Evolutionary conservation across 2,329 filamentous ascomycete genomes (phyloP), one percentile per base, ranked within the genome.

Genomic region (Zymoseptoria crescenta): DNA sequence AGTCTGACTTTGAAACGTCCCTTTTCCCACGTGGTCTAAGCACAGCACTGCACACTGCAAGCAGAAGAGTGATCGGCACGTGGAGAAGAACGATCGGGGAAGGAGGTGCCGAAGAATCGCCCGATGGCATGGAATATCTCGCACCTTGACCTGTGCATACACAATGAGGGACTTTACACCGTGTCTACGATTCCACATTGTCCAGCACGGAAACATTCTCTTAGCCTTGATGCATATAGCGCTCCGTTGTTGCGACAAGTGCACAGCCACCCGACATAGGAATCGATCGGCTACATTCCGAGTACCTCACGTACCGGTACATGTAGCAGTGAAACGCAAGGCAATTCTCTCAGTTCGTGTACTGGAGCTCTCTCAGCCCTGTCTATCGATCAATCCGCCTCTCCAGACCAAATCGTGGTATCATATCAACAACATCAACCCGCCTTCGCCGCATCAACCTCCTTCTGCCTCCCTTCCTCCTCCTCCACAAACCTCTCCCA

Each of bases 401-500:
- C 35, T 16, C 35, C n/a, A 16, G 35, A 45, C 35, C 24, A 13
- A 16, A 45, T 45, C 35, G 35, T 45, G 35, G 35, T 45, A 16
- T 45, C 10, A 45, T 45, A n/a, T 45, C 35, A 16, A 45, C 35
- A 45, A 45, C 35, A 45, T 45, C 35, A 8, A 30, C 35, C 35
- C 35, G 35, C 35, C 35, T 45, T 45, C n/a, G 55, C 52, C 29
- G 56, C 52, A 19, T 55, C 59, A 9, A 52, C 59, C 7, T 59
- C 60, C 19, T 60, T 60, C 58, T 64, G 60, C 58, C 63, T 71
- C 61, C 74, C 83, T 65, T 89, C 83, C 65, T 80, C 84, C 70
- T 96, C 90, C 67, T 83, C 80, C n/a, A 97, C 79, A 70, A 96
- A 97, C 62, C 80, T 79, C 77, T 96, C 91, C 94, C 94, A 99